These are phyloP conservation scores for Botryobasidium botryosum DNA, from an alignment of 768 basidiomycete genomes.

Conservation along the genomic window DNA sequence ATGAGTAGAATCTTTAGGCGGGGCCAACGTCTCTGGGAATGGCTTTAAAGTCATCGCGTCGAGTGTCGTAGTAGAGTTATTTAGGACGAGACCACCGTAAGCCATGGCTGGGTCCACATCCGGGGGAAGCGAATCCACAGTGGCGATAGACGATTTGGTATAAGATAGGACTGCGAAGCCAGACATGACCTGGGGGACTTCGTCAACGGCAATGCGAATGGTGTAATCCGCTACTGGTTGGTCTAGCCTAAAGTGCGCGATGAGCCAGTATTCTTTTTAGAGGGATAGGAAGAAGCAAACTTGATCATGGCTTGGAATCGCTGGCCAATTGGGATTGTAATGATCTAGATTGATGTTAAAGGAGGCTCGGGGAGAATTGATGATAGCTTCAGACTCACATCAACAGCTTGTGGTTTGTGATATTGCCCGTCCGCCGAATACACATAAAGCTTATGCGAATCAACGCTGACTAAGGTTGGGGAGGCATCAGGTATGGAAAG, in stretches of 20 bases:
- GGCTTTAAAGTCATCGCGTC: no score
- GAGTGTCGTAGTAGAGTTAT: no score
- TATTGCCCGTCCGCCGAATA: constrained; percentile 6
- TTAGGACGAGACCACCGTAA: no score
- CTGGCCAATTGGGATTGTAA: constrained; percentile 1
- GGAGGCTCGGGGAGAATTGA: background rate
- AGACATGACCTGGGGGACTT: constrained; percentile 1
- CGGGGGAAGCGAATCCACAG: no score
- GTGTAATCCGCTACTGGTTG: constrained; percentile 1
- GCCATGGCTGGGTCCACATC: no score
- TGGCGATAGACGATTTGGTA: no score
- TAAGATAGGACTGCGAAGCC: constrained; percentile 5
- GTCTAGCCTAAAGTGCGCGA: no score
- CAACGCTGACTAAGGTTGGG: background rate
- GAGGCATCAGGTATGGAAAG: background rate
- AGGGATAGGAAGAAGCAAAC: no score
- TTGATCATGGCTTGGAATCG: constrained; percentile 3
- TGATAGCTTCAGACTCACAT: no score
- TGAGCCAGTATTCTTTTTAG: no score
- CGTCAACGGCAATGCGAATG: background rate
- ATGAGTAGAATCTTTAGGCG: no score
- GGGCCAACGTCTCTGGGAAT: no score
- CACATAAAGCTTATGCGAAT: constrained; percentile 1
- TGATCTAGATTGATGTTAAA: background rate
- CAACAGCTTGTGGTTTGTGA: constrained; percentile 3